Conservation (phyloP, 2,329 filamentous ascomycete genomes). For the Colletotrichum sidae region DNA sequence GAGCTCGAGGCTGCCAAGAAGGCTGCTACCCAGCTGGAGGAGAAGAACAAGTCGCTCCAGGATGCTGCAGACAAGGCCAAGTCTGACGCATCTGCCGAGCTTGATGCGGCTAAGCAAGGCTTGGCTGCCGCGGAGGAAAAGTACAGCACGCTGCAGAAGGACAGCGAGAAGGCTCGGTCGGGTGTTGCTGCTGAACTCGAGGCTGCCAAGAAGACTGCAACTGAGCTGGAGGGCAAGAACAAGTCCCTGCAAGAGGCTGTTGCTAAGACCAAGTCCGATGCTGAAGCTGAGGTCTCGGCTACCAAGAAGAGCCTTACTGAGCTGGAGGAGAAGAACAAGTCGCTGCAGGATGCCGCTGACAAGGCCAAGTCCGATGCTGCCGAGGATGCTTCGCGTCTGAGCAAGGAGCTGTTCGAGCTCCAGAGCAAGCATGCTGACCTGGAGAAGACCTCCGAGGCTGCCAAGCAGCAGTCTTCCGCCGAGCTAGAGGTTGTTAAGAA, state of each 20-base stretch:
- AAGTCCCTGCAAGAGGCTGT: slow-evolving; percentile 42
- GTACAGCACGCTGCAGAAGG: slow-evolving; percentile 26
- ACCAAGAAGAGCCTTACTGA: slow-evolving; percentile 45
- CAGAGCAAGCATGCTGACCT: slow-evolving; percentile 27
- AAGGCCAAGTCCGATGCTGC: slow-evolving; percentile 35
- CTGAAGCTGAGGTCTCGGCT: slow-evolving; percentile 45
- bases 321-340: slow-evolving; percentile 36
- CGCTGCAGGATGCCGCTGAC: slow-evolving; percentile 42
- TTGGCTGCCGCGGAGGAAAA: slow-evolving; percentile 20
- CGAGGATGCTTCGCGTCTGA: slow-evolving; percentile 27
- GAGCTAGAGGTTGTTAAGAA: slow-evolving; percentile 34
- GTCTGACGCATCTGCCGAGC: slow-evolving; percentile 20
- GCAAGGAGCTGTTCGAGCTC: slow-evolving; percentile 26
- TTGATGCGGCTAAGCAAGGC: slow-evolving; percentile 22
- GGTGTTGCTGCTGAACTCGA: slow-evolving; percentile 24
- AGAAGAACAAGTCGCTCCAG: slow-evolving; percentile 39
- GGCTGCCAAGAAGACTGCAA: slow-evolving; percentile 42
- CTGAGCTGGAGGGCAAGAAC: slow-evolving; percentile 47
- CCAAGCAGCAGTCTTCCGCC: slow-evolving; percentile 6
- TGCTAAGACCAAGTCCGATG: slow-evolving; percentile 44
- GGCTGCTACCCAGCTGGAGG: slow-evolving; percentile 42
- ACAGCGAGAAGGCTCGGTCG: slow-evolving; percentile 19
- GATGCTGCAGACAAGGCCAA: slow-evolving; percentile 41
- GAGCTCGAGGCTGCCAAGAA: slow-evolving; percentile 45
- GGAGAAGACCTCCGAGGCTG: slow-evolving; percentile 29